phyloP scores from a whole-genome alignment of 768 basidiomycete genomes.

The Rossbeevera mucosa region DNA sequence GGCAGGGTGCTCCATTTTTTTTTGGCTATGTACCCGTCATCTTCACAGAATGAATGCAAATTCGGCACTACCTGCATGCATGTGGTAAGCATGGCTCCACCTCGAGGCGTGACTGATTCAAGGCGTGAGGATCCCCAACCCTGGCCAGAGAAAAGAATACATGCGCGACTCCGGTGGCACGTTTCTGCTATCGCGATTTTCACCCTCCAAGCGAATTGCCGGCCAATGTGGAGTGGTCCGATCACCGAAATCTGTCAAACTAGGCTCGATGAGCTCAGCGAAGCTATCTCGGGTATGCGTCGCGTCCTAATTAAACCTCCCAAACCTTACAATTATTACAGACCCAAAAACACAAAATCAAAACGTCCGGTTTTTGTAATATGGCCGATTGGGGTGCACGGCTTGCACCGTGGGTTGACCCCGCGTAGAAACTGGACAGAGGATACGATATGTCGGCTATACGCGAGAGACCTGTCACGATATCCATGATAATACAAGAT shows the following conservation, averaged over 20 bases:
- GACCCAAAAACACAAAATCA: slow-evolving; percentile 5
- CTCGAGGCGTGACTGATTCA: slow-evolving; percentile 35
- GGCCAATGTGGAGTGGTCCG: slow-evolving; percentile 22
- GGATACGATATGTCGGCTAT: slow-evolving; percentile 8
- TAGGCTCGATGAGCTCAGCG: slow-evolving; percentile 29
- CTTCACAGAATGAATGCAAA: slow-evolving; percentile 30
- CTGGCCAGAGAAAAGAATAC: slow-evolving; percentile 9
- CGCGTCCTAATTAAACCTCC: slow-evolving; percentile 19
- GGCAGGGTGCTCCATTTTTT: slow-evolving; percentile 21
- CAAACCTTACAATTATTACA: slow-evolving; percentile 17
- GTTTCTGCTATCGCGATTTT: slow-evolving; percentile 8
- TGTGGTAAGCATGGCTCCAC: slow-evolving; percentile 32
- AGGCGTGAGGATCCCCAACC: slow-evolving; percentile 29
- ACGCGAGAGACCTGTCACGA: slow-evolving; percentile 3
- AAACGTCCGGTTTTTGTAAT: slow-evolving; percentile 4
- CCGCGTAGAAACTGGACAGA: slow-evolving; percentile 2
- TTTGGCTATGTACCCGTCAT: slow-evolving; percentile 5
- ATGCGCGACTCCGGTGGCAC: slow-evolving; percentile 21
- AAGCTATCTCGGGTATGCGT: slow-evolving; percentile 16
- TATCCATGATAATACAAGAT: slow-evolving; percentile 10
- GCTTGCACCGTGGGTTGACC: slow-evolving; percentile 4
- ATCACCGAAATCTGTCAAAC: slow-evolving; percentile 24
- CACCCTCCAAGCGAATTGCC: slow-evolving; percentile 22
- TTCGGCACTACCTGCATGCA: slow-evolving; percentile 24
- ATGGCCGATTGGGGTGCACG: slow-evolving; percentile 11